A percentile compares a stretch with the other conserved stretches of the same genome.
phyloP scores from a whole-genome alignment of 805 yeast genomes.

The Wickerhamomyces canadensis region DNA sequence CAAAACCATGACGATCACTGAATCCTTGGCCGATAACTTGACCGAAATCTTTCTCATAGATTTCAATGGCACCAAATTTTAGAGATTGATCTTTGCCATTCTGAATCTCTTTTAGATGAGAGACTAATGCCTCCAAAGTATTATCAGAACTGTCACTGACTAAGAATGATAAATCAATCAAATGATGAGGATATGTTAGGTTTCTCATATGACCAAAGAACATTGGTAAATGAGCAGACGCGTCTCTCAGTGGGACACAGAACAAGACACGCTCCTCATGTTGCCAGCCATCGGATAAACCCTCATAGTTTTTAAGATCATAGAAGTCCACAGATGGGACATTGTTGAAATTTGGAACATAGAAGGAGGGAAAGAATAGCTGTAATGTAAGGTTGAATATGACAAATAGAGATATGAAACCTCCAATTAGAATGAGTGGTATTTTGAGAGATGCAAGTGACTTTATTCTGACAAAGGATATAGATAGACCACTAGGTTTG shows the following conservation, averaged over 20 bases:
- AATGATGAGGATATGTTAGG: constrained; percentile 81
- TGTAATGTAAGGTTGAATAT: constrained; percentile 11
- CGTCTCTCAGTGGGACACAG: constrained; percentile 90
- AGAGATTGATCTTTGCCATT: constrained; percentile 50
- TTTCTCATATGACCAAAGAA: constrained; percentile 78
- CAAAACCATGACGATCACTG: constrained; percentile 90
- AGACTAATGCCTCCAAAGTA: constrained; percentile 66
- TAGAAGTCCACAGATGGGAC: constrained; percentile 52
- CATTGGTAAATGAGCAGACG: constrained; percentile 85
- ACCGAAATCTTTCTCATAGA: constrained; percentile 89
- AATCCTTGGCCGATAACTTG: constrained; percentile 91
- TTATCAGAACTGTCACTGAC: constrained; percentile 89
- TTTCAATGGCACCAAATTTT: constrained; percentile 80
- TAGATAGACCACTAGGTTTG: background rate
- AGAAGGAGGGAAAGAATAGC: constrained; percentile 12
- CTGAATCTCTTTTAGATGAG: constrained; percentile 60
- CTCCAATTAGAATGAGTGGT: constrained; percentile 8
- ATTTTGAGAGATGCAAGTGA: background rate
- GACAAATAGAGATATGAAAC: constrained; percentile 10
- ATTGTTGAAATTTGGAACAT: constrained; percentile 31
- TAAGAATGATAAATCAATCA: constrained; percentile 78
- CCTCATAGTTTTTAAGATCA: constrained; percentile 65
- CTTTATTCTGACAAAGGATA: background rate
- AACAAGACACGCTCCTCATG: constrained; percentile 73
- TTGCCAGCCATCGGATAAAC: constrained; percentile 80